Evolutionary conservation across 345 rosid genomes (phyloP), one percentile per base, ranked within the genome.

Genomic region (Pugionium cornutum): DNA sequence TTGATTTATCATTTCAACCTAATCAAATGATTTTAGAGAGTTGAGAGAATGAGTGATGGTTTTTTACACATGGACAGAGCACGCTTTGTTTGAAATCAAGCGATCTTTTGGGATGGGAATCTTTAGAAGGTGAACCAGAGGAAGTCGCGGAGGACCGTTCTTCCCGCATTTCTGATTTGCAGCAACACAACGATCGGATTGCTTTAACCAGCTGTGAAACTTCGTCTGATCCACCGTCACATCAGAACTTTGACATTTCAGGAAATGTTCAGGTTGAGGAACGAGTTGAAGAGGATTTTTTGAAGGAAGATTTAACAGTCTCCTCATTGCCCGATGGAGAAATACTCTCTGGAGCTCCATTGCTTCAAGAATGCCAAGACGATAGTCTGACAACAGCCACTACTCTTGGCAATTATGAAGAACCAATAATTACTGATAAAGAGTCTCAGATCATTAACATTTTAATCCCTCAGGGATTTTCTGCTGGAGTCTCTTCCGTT

Each of bases 61-160:
- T 51, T 10, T 11, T 42, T 51, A 29, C 35, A 9, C 49, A 56
- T 41, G 33, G 2, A 57, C 80, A 86, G 92, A 88, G 9, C 56
- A 45, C 44, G 25, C 54, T 45, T 34, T 73, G 68, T 62, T 47
- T 58, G 43, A 48, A 41, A 5, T 30, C 60, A 29, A 70, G 69
- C 53, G 48, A 49, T 36, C 47, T 43, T 60, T 34, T 68, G 2
- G 74, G 54, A 9, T 46, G 37, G 46, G 66, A 60, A 48, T 42
- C 76, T 41, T 70, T 62, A 43, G 32, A 53, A 62, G 48, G 33
- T 34, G 60, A 68, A 51, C 11, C 35, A 10, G 65, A 34, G 48
- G 63, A 68, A 53, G 53, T 49, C 0, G 58, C 58, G 2, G 25
- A 37, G 27, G 67, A 59, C 28, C 33, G 8, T 28, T 56, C 61